Evolutionary conservation across 2,329 filamentous ascomycete genomes (phyloP), one percentile per base, ranked within the genome.

Genomic region (Sarocladium strictum): DNA sequence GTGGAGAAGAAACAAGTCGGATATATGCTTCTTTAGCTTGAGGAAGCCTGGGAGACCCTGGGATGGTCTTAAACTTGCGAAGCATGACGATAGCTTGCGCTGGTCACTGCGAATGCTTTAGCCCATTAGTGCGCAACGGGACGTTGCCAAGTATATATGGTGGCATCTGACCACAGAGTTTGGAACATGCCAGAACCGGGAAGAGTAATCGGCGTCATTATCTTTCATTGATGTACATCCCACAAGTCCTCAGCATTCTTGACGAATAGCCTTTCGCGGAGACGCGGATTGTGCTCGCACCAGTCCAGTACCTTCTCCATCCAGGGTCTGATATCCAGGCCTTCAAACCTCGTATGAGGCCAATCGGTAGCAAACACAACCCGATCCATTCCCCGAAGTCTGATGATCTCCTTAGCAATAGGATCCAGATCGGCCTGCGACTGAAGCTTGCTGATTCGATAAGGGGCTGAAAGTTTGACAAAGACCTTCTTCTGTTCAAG

Each of bases 361-460:
- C 81, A 84, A 60, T 84, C 80, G 1, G 78, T 80, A 1, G 79
- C 80, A 64, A 80, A 84, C 0, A 83, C 72, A n/a, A 80, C 69
- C 17, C 74, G 66, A 24, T 54, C 58, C 35, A 72, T 62, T 2
- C 70, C 70, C 10, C 71, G 74, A 6, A 69, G 66, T 5, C 64
- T 61, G 24, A 82, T 58, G 19, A 83, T 63, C 59, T 80, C 75
- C 19, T 63, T 65, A 21, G 72, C 73, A 49, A 83, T 66, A 3
- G 69, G 68, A 54, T 76, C 70, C 3, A 80, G 60, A 53, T 76
- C 70, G 19, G 66, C 64, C 58, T 75, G 68, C 2, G 32, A 53
- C 23, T 38, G 32, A 40, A 77, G 72, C 32, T 69, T 65, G 45
- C 72, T 75, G 21, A 82, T 66, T 3, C 80, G 72, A 64, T 84